Evolutionary conservation across 2,329 filamentous ascomycete genomes (phyloP).

Genomic region (Tolypocladium tropicale): DNA sequence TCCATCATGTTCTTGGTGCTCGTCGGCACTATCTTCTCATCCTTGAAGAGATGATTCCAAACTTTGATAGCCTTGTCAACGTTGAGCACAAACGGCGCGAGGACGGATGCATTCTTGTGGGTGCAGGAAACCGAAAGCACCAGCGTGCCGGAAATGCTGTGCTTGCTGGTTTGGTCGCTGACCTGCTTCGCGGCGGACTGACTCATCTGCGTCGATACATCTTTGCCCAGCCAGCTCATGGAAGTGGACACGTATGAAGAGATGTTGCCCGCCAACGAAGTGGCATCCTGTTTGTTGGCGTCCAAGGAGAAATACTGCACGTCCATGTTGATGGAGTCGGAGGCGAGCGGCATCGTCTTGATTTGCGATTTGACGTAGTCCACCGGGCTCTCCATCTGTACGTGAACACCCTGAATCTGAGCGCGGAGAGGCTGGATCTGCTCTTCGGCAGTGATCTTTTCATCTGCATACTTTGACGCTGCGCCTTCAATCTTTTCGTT

Average conservation of each 20-base stretch:
- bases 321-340: not conserved
- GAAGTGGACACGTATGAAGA: not conserved
- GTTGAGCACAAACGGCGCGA: not conserved
- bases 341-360: not conserved
- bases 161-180: not conserved
- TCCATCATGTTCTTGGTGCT: not conserved
- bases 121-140: not conserved
- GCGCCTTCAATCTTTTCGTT: not conserved
- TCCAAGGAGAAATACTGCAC: not conserved
- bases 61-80: not conserved
- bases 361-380: not conserved
- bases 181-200: not conserved
- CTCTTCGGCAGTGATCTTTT: not conserved
- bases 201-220: not conserved
- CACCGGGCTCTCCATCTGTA: not conserved
- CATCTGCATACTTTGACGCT: not conserved
- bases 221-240: not conserved
- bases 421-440: not conserved
- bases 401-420: not conserved
- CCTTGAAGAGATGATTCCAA: not conserved
- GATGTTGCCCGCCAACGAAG: not conserved
- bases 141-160: not conserved
- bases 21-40: not conserved
- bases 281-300: not conserved
- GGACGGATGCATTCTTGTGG: not conserved